Conservation (phyloP, 495 filamentous ascomycete genomes). For the Clavariopsis aquatica region DNA sequence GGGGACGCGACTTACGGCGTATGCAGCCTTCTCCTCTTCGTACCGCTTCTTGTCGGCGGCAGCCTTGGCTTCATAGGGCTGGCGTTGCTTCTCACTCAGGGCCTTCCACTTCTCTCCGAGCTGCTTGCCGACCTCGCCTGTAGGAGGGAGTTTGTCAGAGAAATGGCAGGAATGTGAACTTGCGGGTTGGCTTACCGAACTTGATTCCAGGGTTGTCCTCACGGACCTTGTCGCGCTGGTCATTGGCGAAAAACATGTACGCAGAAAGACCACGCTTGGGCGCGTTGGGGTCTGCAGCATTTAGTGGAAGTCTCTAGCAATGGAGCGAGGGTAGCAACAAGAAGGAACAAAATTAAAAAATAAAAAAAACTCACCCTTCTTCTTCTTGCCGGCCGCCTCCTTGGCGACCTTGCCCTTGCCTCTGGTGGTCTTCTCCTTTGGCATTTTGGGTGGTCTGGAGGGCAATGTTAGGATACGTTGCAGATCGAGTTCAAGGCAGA, state of each 20-base stretch:
- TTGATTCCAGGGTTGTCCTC: conserved; percentile 97
- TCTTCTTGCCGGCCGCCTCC: conserved; percentile 63
- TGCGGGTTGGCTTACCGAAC: conserved; percentile 67
- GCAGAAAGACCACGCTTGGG: conserved; percentile 99
- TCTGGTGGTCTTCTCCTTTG: conserved; percentile 68
- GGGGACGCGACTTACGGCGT: conserved; percentile 51
- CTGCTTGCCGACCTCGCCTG: conserved; percentile 94
- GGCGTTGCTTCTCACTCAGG: conserved; percentile 80
- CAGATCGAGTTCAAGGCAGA: neutral
- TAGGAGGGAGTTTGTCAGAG: conserved; percentile 7
- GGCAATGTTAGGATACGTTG: neutral
- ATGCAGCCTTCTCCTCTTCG: conserved; percentile 92
- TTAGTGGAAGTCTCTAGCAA: conserved; percentile 29
- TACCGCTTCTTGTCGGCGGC: conserved; percentile 97
- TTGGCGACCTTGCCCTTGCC: conserved; percentile 57
- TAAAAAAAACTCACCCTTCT: conserved; percentile 83
- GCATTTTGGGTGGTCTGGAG: conserved; percentile 53
- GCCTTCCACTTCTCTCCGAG: conserved; percentile 99
- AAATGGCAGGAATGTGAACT: neutral
- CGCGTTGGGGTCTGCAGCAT: conserved; percentile 81
- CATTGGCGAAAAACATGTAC: conserved; percentile 99
- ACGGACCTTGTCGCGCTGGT: conserved; percentile 95
- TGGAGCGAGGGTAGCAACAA: conserved; percentile 13
- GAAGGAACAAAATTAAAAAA: too few relatives aligned
- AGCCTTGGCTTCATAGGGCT: conserved; percentile 94